Evolutionary conservation across 73 alveolate genomes (phyloP), one percentile per base, ranked within the genome.

Genomic region (Tetrahymena elliotti): DNA sequence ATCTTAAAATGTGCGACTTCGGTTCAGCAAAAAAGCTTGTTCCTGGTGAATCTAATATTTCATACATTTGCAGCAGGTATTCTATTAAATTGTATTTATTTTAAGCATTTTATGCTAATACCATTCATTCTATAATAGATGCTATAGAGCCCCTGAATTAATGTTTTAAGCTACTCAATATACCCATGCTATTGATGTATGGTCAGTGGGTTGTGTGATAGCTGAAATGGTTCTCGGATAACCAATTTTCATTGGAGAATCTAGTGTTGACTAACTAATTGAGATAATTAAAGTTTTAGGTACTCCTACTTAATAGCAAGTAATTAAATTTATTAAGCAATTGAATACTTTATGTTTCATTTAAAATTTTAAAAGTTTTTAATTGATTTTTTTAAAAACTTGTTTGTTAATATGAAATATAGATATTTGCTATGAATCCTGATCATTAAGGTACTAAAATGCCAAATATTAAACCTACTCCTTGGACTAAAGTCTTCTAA

Each of bases 11-110:
- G 82, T 98, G 99, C 84, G 99, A 98, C 93, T 98, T 98, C 88
- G 99, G 99, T 34, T 98, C 99, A 31, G 99, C 99, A 22, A 98
- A 98, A 93, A 95, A 97, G 53, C 96, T 98, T 27, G 96, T 97
- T 84, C 96, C 96, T 31, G 99, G 99, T n/a, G 99, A 98, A 95
- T 99, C 99, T 34, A 98, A 98, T 93, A 99, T 98, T 39, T 97
- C 99, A 84, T 98, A 98, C 95, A 98, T 98, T 24, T 98, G 99
- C 53, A 93, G 97, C 36, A 88, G 98, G 52, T 93, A 97, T 41
- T 88, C 94, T 94, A 96, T 8, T 27, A 3, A 68, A 7, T n/a
- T n/a, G n/a, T n/a, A n/a, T n/a, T n/a, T 3, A 68, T 18, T 6
- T 27, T 0, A 68, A n/a, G 20, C 7, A n/a, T 15, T 15, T 13